Evolutionary conservation across 1,284 basidiomycete species (phyloP).

Genomic region (Pseudozyma hubeiensis): DNA sequence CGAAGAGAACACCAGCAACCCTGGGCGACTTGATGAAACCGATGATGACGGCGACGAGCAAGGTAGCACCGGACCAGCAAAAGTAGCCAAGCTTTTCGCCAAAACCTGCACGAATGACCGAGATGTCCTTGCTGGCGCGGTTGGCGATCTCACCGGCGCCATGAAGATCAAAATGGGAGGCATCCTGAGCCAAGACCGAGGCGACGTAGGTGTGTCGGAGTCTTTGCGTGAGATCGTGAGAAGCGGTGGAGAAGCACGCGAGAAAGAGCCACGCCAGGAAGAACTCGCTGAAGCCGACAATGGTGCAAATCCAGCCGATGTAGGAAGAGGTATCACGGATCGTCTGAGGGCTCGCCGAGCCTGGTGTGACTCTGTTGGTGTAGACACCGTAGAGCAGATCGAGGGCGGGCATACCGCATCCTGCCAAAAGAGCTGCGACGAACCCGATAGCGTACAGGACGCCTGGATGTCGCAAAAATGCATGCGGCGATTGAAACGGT

Average conservation of each 20-base stretch:
- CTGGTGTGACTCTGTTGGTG: conserved; percentile 55
- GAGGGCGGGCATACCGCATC: conserved; percentile 53
- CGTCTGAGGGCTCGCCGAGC: conserved; percentile 21
- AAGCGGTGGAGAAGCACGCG: conserved; percentile 65
- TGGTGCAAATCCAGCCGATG: conserved; percentile 67
- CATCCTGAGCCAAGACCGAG: conserved; percentile 70
- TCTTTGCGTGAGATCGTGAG: conserved; percentile 64
- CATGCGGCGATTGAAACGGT: conserved; percentile 26
- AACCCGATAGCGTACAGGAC: conserved; percentile 58
- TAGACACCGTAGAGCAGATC: conserved; percentile 66
- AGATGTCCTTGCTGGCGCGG: conserved; percentile 69
- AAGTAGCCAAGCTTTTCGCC: conserved; percentile 70
- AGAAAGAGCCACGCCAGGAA: conserved; percentile 66
- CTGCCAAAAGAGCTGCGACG: conserved; percentile 51
- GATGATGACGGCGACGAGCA: conserved; percentile 67
- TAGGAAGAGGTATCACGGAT: conserved; percentile 52
- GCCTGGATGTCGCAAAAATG: conserved; percentile 55
- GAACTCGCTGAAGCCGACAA: conserved; percentile 65
- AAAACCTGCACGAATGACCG: conserved; percentile 67
- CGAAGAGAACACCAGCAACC: conserved; percentile 70
- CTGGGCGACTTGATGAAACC: conserved; percentile 68
- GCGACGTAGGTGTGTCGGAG: conserved; percentile 69
- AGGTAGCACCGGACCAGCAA: conserved; percentile 65
- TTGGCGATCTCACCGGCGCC: conserved; percentile 71
- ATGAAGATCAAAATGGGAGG: conserved; percentile 70